Evolutionary conservation across 768 basidiomycete species (phyloP), one percentile per base, ranked within the genome.

Genomic region (Russula olivacea): DNA sequence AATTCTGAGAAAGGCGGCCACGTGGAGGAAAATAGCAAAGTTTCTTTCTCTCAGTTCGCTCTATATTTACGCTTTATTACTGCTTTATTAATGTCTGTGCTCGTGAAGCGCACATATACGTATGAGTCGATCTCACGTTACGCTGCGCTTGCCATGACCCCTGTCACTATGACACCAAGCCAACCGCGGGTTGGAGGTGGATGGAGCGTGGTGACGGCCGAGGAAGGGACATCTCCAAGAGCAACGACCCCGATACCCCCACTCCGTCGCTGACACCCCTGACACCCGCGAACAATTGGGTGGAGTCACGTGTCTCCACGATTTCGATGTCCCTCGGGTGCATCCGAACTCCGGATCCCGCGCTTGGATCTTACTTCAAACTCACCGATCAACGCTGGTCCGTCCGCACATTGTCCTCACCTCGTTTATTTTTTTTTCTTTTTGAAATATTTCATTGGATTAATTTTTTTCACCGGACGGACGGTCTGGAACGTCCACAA

Each of bases 81-180:
- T 15, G 9, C 6, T 25, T 25, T n/a, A n/a, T 15, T n/a, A n/a
- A n/a, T 48, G 12, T 21, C 43, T 47, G 8, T 47, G 8, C 47
- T 6, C 47, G 12, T 48, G 23, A 15, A 15, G 48, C 48, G 25
- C 48, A 49, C 48, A 25, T 6, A 23, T 28, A 49, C 25, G 48
- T 49, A 28, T 25, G 8, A 28, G 48, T 49, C 25, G 48, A 25
- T 49, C 48, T 28, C 23, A n/a, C 48, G 14, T 49, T 49, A 34
- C 30, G 28, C 28, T 50, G 17, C 14, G 8, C 49, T 54, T 23
- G 21, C 34, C 34, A 15, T 17, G 32, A 50, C 55, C 34, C 23
- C 56, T 51, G 52, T 58, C 56, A 51, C 61, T 19, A 57, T 52
- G 40, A 34, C 51, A 21, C 19, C 45, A 23, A 36, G 28, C 32